Evolutionary conservation across 495 filamentous ascomycete species (phyloP).

Genomic region (Lasiosphaeris hirsuta): DNA sequence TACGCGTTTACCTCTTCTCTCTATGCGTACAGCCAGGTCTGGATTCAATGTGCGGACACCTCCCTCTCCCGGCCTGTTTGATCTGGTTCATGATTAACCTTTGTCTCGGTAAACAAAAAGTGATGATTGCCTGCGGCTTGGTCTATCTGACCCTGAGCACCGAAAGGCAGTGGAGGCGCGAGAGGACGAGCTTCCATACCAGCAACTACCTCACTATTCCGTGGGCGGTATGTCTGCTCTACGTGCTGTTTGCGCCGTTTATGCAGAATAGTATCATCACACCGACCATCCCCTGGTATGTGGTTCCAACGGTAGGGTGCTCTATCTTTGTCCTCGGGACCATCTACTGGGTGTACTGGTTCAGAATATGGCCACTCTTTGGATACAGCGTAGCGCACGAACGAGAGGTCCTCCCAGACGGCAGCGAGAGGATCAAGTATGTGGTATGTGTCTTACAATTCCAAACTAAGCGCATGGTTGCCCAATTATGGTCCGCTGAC

Average conservation of each 20-base stretch:
- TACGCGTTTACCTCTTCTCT: background rate
- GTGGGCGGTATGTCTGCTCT: background rate
- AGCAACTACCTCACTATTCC: background rate
- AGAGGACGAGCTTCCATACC: conserved; percentile 6
- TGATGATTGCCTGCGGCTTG: conserved; percentile 1
- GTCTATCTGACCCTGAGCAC: background rate
- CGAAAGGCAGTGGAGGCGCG: background rate
- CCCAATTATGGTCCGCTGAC: no score
- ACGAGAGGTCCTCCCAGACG: conserved; percentile 1
- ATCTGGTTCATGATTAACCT: background rate
- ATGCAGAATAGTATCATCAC: conserved; percentile 3
- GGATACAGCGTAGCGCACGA: background rate
- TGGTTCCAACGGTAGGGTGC: conserved; percentile 2
- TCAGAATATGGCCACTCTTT: conserved; percentile 6
- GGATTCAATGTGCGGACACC: background rate
- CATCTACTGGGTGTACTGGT: conserved; percentile 4
- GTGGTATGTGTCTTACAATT: background rate
- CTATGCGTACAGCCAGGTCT: background rate
- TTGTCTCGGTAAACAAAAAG: background rate
- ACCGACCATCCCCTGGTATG: conserved; percentile 5
- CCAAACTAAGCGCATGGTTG: no score
- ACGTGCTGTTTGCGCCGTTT: conserved; percentile 1
- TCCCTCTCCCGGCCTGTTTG: background rate
- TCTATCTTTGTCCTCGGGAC: background rate
- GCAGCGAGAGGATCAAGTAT: conserved; percentile 7